Evolutionary conservation across 2,329 filamentous ascomycete genomes (phyloP), one percentile per base, ranked within the genome.

Genomic region (Cladorrhinum sp.): DNA sequence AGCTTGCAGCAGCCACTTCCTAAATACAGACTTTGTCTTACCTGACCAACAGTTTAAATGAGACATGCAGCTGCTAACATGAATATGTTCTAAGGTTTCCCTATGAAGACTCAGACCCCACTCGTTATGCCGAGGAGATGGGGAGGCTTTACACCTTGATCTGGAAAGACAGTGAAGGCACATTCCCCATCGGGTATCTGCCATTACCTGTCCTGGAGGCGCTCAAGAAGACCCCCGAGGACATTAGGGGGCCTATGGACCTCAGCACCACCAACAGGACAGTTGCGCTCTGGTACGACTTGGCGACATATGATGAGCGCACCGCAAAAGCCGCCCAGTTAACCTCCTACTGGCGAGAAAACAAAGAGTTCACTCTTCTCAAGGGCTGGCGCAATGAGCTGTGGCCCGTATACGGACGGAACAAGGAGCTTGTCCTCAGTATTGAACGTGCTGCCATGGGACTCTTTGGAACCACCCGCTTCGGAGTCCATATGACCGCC

Each of bases 401-500:
- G 16, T 96, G 92, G 78, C 88, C 91, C 0, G 85, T 96, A 7
- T 95, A 92, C 69, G 84, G 82, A 0, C 83, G 81, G 13, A 82
- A 83, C 29, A 79, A 82, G 32, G 80, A 85, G 63, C 70, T 91
- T 8, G 76, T 93, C 2, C 89, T 91, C 72, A 88, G 83, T 72
- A 85, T 93, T 72, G 92, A 96, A 73, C 82, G 92, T n/a, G 81
- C 83, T 16, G 91, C 89, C 5, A 84, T 85, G 59, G 84, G 88
- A 0, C 77, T 96, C 8, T 86, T 96, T 52, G 92, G 92, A 1
- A 80, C 89, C 1, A 84, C 89, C 66, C 86, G 87, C 7, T 96
- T 92, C 71, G 92, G 92, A 20, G 85, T 92, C 29, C 90, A 96
- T 73, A 85, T 96, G 83, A 90, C 85, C 25, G 90, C 85, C 4